phyloP scores from a whole-genome alignment of 208 protist genomes.

The Blastocrithidia nonstop region DNA sequence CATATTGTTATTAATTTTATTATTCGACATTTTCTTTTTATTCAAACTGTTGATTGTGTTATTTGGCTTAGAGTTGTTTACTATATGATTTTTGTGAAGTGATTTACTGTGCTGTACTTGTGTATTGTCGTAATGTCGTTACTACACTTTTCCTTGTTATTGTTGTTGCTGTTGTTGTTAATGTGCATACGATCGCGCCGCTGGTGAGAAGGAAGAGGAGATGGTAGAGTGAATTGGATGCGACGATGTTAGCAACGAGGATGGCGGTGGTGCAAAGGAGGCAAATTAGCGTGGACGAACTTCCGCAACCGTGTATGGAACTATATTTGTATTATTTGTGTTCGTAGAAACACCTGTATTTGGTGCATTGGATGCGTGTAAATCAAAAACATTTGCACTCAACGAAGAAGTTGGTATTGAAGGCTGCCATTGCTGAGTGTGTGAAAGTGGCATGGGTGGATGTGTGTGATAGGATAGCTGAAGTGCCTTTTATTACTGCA shows the following conservation, averaged over 20 bases:
- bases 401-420: background rate
- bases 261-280: too few relatives aligned
- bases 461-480: too few relatives aligned
- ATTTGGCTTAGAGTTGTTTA: background rate
- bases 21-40: too few relatives aligned
- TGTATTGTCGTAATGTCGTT: background rate
- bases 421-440: too few relatives aligned
- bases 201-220: too few relatives aligned
- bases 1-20: constrained; percentile 2
- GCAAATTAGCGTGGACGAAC: too few relatives aligned
- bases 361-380: background rate
- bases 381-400: background rate
- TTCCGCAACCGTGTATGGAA: too few relatives aligned
- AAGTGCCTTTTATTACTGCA: background rate
- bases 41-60: background rate
- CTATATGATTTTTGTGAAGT: background rate
- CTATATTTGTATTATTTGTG: too few relatives aligned
- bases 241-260: too few relatives aligned
- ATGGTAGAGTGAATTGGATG: too few relatives aligned
- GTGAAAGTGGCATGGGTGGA: too few relatives aligned
- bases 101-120: background rate
- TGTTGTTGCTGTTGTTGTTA: constrained; percentile 1
- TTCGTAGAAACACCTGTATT: background rate
- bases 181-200: too few relatives aligned
- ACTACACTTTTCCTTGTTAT: background rate